Evolutionary conservation across 2,329 filamentous ascomycete genomes (phyloP).

Genomic region (Penicillium vulpinum): DNA sequence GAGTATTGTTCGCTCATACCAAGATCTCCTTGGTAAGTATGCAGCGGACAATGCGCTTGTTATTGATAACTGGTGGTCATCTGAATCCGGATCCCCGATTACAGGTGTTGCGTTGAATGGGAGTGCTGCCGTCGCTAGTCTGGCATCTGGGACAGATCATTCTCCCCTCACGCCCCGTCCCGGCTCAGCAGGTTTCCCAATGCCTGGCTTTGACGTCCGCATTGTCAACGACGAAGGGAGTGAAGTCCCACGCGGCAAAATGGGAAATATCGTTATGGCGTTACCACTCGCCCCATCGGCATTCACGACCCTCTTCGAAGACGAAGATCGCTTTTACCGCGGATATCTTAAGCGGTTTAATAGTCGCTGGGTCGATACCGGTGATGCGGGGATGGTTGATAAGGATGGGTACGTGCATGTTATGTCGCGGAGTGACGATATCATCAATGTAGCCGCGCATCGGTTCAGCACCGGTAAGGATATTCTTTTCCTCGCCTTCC

Average conservation of each 20-base stretch:
- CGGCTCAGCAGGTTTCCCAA: constrained; percentile 84
- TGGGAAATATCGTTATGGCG: constrained; percentile 89
- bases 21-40: constrained; percentile 67
- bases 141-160: not conserved
- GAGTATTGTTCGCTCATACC: constrained; percentile 77
- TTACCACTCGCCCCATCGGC: constrained; percentile 82
- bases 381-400: constrained; percentile 86
- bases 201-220: constrained; percentile 87
- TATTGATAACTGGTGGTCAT: constrained; percentile 75
- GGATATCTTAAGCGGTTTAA: constrained; percentile 80
- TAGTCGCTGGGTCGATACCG: constrained; percentile 85
- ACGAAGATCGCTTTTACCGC: constrained; percentile 81
- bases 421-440: constrained; percentile 72
- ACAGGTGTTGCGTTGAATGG: constrained; percentile 66
- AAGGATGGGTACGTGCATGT: constrained; percentile 65
- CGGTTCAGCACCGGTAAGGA: constrained; percentile 77
- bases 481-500: not conserved
- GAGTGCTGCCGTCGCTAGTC: constrained; percentile 52
- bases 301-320: constrained; percentile 81
- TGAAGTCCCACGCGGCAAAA: constrained; percentile 68
- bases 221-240: constrained; percentile 78
- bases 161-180: constrained; percentile 66
- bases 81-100: constrained; percentile 68
- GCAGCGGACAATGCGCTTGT: constrained; percentile 64
- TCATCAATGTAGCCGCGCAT: constrained; percentile 95